Evolutionary conservation across 768 basidiomycete species (phyloP), one percentile per base, ranked within the genome.

Genomic region (Lentinula sp.): DNA sequence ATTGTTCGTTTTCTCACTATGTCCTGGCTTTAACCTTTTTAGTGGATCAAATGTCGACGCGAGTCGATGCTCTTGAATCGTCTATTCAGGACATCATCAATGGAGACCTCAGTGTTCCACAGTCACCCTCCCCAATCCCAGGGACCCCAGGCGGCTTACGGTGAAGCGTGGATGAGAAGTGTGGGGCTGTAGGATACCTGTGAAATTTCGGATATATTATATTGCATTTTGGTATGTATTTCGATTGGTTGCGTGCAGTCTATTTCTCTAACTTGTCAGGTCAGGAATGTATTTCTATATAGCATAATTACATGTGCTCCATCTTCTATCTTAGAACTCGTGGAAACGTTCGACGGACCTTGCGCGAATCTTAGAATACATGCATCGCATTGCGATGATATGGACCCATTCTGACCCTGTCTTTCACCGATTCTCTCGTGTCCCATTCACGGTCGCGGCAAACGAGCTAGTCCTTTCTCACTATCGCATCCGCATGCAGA

Each of bases 41-140:
- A 96, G 95, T 97, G 95, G 84, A 77, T 59, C 90, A 93, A 67
- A 97, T 96, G 95, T 95, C 94, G 1, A 82, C 84, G 42, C 84
- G 95, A 48, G 94, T 97, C 20, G 94, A 97, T 67, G 84, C 90
- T 16, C 79, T 97, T 35, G 95, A 97, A 69, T 85, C 85, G 16
- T 85, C 94, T 10, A 95, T 97, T 59, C 92, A 95, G 66, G 94
- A 96, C 68, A 90, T 96, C 52, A 94, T 97, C 69, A 91, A 87
- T 63, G 86, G 85, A 33, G 90, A 90, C 62, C 72, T 83, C 15
- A 84, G 79, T 64, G 74, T 85, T 42, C 83, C 87, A 10, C 83
- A 85, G 64, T 89, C 88, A 4, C 86, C 89, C 6, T 79, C 84
- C 3, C 81, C 80, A 35, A 43, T 41, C n/a, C 57, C 57, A 35